Evolutionary conservation across 2,329 filamentous ascomycete species (phyloP).

Genomic region (Diplodia scrobiculata): DNA sequence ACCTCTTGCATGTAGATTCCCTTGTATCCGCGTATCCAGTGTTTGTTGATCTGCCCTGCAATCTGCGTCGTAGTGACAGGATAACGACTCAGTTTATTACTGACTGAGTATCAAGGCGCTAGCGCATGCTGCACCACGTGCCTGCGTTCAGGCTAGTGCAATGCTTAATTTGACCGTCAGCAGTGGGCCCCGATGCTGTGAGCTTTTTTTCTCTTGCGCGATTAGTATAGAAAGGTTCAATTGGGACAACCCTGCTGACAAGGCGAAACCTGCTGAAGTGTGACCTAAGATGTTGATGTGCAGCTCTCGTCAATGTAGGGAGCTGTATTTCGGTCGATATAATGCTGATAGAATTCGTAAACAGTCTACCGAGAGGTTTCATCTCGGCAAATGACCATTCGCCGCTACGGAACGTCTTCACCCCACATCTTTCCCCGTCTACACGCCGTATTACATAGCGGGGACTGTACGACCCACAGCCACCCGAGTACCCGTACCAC

Average conservation of each 20-base stretch:
- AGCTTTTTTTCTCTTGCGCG: neutral
- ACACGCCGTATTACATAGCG: neutral
- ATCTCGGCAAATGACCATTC: too few relatives aligned
- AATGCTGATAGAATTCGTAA: too few relatives aligned
- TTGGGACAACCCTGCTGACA: neutral
- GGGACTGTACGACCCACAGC: neutral
- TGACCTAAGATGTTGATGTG: neutral
- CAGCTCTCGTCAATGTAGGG: neutral
- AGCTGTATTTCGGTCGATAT: too few relatives aligned
- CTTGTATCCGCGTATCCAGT: slow-evolving; percentile 24
- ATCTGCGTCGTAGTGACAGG: neutral
- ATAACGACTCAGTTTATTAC: neutral
- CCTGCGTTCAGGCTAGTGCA: neutral
- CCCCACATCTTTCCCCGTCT: neutral
- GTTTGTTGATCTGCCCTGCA: neutral
- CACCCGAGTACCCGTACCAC: neutral
- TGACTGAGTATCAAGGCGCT: neutral
- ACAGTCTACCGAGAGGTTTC: too few relatives aligned
- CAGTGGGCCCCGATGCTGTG: neutral
- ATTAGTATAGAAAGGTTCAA: neutral
- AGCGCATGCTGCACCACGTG: neutral
- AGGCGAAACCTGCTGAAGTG: neutral
- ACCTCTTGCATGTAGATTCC: slow-evolving; percentile 26
- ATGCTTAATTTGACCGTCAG: neutral
- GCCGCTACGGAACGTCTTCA: neutral